Base-by-base conservation (phyloP, 805 yeast genomes). In the Cyberlindnera americana region DNA sequence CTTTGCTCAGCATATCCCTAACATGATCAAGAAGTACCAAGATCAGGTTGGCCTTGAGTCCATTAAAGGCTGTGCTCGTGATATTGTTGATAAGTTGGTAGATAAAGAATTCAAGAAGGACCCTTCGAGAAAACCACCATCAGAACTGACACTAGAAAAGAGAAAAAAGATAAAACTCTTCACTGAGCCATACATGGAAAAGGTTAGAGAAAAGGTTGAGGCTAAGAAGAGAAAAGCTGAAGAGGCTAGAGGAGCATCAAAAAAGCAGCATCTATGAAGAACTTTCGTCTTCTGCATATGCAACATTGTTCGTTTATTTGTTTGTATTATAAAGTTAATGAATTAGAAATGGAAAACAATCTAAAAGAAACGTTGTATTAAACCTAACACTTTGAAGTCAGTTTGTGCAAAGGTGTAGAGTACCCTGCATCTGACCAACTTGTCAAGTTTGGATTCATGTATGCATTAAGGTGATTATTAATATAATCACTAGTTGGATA, bases 1-100 rank as follows among this genome's bases (percentile, higher is more conserved):
- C 34, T 77, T 91, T 57, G 97, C 96, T 2, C 62, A 70, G 13
- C 69, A 77, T 50, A 84, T 91, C 10, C 97, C 97, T 9, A 88
- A 89, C 53, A 61, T 84, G 54, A 69, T 90, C 39, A 78, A 79
- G 48, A 77, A 75, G 49, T 77, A 83, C 59, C 82, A 77, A 48
- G 57, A 67, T 3, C 80, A 78, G 38, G 67, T 91, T 17, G 89
- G 88, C 5, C 79, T 77, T 42, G 95, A 84, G 5, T 71, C 77
- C 40, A 55, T 87, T 37, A 91, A 90, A 62, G 72, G 72, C 27
- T 83, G 89, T 61, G 86, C 96, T 3, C 75, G 78, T 44, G 96
- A 89, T 35, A 77, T 91, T 41, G 88, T 82, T 5, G 74, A 78
- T 47, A 62, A 68, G 0, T 65, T 93, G 31, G 76, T 80, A 0